phyloP scores from a whole-genome alignment of 495 filamentous ascomycete genomes.

The Penicillium argentinense region DNA sequence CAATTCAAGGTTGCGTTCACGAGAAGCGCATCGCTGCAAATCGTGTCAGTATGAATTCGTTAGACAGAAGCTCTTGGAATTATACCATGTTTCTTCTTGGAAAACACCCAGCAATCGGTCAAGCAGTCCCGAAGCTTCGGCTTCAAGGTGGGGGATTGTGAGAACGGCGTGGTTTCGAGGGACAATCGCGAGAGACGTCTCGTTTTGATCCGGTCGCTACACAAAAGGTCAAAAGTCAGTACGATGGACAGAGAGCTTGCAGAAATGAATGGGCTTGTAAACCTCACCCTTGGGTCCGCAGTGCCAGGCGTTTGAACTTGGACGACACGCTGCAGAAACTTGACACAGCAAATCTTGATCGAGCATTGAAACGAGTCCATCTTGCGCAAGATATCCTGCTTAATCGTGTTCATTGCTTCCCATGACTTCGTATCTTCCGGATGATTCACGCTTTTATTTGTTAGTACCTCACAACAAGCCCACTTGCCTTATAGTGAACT shows the following conservation, averaged over 20 bases:
- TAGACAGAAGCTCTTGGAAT: no score
- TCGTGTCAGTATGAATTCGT: slow-evolving; percentile 1
- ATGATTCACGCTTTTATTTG: slow-evolving; percentile 70
- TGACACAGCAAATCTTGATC: slow-evolving; percentile 90
- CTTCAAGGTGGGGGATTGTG: slow-evolving; percentile 76
- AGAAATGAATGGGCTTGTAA: no score
- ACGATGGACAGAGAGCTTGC: no score
- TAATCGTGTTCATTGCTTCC: slow-evolving; percentile 86
- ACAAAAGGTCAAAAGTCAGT: slow-evolving; percentile 25
- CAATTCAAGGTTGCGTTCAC: slow-evolving; percentile 91
- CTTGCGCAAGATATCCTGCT: slow-evolving; percentile 78
- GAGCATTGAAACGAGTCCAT: slow-evolving; percentile 81
- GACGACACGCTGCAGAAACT: slow-evolving; percentile 91
- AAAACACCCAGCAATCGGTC: slow-evolving; percentile 86
- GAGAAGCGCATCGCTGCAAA: slow-evolving; percentile 75
- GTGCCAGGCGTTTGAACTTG: slow-evolving; percentile 87
- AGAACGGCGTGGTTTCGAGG: slow-evolving; percentile 78
- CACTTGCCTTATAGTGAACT: slow-evolving; percentile 41
- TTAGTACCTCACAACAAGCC: slow-evolving; percentile 24
- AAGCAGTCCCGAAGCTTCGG: slow-evolving; percentile 83
- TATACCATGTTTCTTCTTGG: slow-evolving; percentile 80
- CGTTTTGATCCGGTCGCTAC: slow-evolving; percentile 79
- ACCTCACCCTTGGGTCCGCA: slow-evolving; percentile 78
- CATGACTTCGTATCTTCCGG: slow-evolving; percentile 75
- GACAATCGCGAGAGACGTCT: slow-evolving; percentile 82